These are phyloP conservation scores for Aspergillus biplanus DNA, from an alignment of 495 filamentous ascomycete genomes.

Conservation along the genomic window DNA sequence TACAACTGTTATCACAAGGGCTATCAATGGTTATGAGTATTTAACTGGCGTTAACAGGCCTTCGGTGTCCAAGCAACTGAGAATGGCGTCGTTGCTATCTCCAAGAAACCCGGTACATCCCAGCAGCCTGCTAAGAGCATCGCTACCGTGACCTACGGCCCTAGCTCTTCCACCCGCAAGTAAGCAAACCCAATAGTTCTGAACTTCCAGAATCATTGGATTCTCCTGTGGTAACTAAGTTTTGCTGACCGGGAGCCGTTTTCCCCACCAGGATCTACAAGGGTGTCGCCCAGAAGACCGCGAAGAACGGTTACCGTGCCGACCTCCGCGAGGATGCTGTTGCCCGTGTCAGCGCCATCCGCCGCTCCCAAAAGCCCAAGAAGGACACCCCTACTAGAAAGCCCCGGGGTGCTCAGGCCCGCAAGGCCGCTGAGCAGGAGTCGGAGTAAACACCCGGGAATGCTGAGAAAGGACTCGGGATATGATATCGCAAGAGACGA, in stretches of 20 bases:
- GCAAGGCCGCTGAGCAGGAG: constrained; percentile 66
- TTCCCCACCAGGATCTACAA: constrained; percentile 74
- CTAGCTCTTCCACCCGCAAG: constrained; percentile 75
- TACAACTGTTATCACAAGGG: constrained; percentile 22
- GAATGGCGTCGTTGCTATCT: constrained; percentile 74
- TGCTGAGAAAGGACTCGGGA: constrained; percentile 14
- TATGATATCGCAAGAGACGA: constrained; percentile 25
- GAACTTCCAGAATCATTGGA: neutral
- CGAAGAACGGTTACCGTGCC: constrained; percentile 81
- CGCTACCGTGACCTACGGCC: constrained; percentile 66
- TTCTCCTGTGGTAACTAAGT: neutral
- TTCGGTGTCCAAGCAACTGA: constrained; percentile 70
- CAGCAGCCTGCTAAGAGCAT: constrained; percentile 68
- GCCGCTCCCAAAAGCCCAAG: constrained; percentile 72
- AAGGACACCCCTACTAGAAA: constrained; percentile 76
- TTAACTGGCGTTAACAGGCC: constrained; percentile 59
- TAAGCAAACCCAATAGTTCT: constrained; percentile 46
- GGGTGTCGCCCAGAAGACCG: constrained; percentile 74
- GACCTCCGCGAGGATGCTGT: constrained; percentile 88
- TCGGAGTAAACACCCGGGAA: constrained; percentile 41
- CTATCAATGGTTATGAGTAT: constrained; percentile 12
- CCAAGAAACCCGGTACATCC: constrained; percentile 75
- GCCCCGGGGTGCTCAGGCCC: constrained; percentile 79
- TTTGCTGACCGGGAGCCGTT: constrained; percentile 25
- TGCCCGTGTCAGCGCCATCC: constrained; percentile 85